phyloP scores from a whole-genome alignment of 2,329 filamentous ascomycete species.

The Claviceps digitariae region DNA sequence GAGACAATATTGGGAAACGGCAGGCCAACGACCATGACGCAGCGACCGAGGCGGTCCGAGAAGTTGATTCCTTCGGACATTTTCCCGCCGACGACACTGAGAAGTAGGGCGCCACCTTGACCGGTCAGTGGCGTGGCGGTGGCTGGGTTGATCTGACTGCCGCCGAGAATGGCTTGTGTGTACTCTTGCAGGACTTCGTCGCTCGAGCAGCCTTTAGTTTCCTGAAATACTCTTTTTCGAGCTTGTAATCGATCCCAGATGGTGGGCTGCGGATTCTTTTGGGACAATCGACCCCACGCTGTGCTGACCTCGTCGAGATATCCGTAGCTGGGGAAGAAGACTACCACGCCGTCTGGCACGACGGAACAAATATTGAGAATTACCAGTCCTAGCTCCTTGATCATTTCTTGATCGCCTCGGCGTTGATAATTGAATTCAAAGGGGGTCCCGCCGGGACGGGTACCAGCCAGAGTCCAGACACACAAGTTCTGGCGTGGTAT shows the following conservation, averaged over 20 bases:
- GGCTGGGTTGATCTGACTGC: neutral
- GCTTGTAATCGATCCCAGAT: slow-evolving; percentile 45
- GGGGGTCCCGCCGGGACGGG: slow-evolving; percentile 26
- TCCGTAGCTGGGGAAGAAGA: slow-evolving; percentile 91
- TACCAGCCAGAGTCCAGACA: slow-evolving; percentile 53
- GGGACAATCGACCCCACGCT: slow-evolving; percentile 38
- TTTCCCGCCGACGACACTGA: slow-evolving; percentile 87
- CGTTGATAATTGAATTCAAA: slow-evolving; percentile 86
- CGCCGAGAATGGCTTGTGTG: slow-evolving; percentile 47
- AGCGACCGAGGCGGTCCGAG: slow-evolving; percentile 76
- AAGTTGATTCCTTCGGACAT: slow-evolving; percentile 99
- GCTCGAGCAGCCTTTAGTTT: slow-evolving; percentile 39
- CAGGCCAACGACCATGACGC: slow-evolving; percentile 80
- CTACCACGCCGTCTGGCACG: slow-evolving; percentile 79
- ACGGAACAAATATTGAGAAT: slow-evolving; percentile 57
- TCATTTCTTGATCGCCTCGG: slow-evolving; percentile 54
- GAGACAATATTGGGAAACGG: slow-evolving; percentile 86
- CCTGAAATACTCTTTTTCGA: slow-evolving; percentile 50
- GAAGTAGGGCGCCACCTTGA: slow-evolving; percentile 57
- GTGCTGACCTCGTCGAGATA: slow-evolving; percentile 66
- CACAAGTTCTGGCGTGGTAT: slow-evolving; percentile 73
- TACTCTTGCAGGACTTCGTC: slow-evolving; percentile 68
- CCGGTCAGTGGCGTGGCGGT: neutral
- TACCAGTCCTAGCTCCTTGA: slow-evolving; percentile 59
- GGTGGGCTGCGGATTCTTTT: slow-evolving; percentile 18